These are phyloP conservation scores for Aspergillus haitiensis DNA, from an alignment of 495 filamentous ascomycete genomes.

Conservation along the genomic window DNA sequence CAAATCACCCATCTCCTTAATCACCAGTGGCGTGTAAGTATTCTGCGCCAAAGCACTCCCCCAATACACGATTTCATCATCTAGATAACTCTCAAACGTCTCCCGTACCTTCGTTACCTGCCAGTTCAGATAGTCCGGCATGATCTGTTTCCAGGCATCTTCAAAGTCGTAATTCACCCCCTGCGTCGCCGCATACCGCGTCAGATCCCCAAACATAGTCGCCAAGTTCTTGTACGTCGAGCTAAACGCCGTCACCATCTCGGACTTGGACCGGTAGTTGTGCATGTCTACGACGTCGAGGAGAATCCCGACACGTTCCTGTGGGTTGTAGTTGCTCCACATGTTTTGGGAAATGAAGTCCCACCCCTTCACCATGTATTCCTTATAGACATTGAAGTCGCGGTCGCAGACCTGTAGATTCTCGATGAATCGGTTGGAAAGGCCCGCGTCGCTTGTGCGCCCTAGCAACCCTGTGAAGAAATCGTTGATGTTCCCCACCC, in stretches of 20 bases:
- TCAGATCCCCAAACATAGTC: too few species aligned
- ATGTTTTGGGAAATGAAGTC: constrained; percentile 1
- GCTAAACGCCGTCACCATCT: not conserved
- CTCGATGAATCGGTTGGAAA: not conserved
- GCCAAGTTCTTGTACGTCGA: too few species aligned
- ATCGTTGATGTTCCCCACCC: constrained; percentile 1
- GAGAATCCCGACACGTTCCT: not conserved
- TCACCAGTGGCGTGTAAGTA: not conserved
- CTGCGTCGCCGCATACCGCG: not conserved
- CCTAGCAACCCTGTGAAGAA: constrained; percentile 2
- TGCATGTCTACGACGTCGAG: constrained; percentile 4
- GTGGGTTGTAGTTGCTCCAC: constrained; percentile 5
- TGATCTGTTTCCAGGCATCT: constrained; percentile 3
- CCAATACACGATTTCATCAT: constrained; percentile 1
- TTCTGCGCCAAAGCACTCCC: not conserved
- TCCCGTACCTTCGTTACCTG: not conserved
- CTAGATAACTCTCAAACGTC: constrained; percentile 3
- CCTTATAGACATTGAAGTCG: constrained; percentile 3
- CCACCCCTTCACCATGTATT: not conserved
- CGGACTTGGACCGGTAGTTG: not conserved
- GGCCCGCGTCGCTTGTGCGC: not conserved
- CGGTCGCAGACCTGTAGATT: constrained; percentile 3
- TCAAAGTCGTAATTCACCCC: constrained; percentile 1
- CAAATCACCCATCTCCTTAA: too few species aligned
- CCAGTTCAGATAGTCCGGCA: constrained; percentile 5